Conservation (phyloP, 805 yeast genomes). For the Torulaspora franciscae region DNA sequence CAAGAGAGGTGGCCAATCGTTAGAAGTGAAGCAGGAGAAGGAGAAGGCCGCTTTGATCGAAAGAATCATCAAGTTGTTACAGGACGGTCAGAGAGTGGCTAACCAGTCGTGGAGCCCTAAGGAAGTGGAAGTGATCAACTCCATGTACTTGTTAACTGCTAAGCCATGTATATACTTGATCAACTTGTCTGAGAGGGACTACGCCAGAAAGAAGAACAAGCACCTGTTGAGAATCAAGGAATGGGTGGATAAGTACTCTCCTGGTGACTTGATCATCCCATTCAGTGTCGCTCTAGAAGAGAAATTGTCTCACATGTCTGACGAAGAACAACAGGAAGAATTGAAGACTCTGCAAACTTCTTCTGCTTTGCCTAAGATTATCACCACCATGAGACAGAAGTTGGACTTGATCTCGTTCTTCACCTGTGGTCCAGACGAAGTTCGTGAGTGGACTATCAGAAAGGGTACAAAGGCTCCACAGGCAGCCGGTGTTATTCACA, state of each 20-base stretch:
- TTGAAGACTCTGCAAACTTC: conserved; percentile 66
- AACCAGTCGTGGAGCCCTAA: conserved; percentile 82
- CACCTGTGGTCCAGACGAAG: conserved; percentile 95
- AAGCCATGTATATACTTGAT: conserved; percentile 92
- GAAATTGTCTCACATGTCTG: conserved; percentile 80
- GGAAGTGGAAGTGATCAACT: conserved; percentile 87
- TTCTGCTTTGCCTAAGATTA: conserved; percentile 82
- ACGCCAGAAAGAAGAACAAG: conserved; percentile 82
- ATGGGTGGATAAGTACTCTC: conserved; percentile 68
- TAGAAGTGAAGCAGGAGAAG: conserved; percentile 84
- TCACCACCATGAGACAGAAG: conserved; percentile 80
- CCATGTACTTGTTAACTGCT: conserved; percentile 84
- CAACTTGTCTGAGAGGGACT: conserved; percentile 86
- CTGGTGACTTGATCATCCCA: conserved; percentile 89
- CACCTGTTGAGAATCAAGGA: conserved; percentile 72
- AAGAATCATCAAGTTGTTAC: conserved; percentile 67
- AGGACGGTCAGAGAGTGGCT: conserved; percentile 83
- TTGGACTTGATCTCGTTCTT: conserved; percentile 86
- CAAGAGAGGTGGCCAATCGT: conserved; percentile 81
- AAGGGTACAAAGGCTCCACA: conserved; percentile 92
- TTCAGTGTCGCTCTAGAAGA: conserved; percentile 90
- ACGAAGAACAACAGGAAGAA: conserved; percentile 74
- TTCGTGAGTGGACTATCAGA: conserved; percentile 97
- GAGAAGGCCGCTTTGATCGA: conserved; percentile 75
- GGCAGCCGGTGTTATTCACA: conserved; percentile 97